Conservation (phyloP, 2,329 filamentous ascomycete species). For the Diaporthe sp. region DNA sequence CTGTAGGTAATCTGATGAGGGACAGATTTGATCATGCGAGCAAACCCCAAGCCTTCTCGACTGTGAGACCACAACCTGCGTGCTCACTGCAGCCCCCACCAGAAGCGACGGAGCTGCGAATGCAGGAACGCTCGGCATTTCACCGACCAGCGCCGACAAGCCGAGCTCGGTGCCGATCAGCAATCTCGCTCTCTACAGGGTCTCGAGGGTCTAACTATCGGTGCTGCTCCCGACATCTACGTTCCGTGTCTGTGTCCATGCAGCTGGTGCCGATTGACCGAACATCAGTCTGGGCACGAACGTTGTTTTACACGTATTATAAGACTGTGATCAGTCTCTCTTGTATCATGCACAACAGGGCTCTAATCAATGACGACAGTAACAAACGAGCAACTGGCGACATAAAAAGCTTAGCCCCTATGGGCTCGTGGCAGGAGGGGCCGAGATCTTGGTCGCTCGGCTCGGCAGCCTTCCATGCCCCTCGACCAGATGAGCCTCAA, state of each 20-base stretch:
- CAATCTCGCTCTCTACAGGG: conserved; percentile 6
- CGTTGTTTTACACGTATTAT: background rate
- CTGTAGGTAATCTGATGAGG: background rate
- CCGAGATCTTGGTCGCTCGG: conserved; percentile 11
- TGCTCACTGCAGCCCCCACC: background rate
- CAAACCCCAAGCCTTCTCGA: background rate
- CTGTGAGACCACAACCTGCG: background rate
- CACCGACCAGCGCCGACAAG: conserved; percentile 12
- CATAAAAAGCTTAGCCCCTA: conserved; percentile 6
- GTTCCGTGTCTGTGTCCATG: background rate
- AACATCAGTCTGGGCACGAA: background rate
- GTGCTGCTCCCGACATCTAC: background rate
- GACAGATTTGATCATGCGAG: background rate
- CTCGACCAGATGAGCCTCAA: conserved; percentile 13
- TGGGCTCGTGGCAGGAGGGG: background rate
- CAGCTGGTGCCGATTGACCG: background rate
- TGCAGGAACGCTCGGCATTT: conserved; percentile 26
- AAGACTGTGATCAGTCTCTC: background rate
- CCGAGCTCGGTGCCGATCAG: conserved; percentile 24
- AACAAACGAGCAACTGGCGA: background rate
- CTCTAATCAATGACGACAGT: background rate
- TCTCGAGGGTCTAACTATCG: background rate
- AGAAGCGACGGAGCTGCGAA: background rate
- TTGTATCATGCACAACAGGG: background rate
- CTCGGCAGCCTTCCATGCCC: conserved; percentile 13